Percentiles rank a stretch among this genome's conserved stretches.
Evolutionary conservation across 768 basidiomycete species (phyloP).

Genomic region (Strobilomyces echinocephalus): DNA sequence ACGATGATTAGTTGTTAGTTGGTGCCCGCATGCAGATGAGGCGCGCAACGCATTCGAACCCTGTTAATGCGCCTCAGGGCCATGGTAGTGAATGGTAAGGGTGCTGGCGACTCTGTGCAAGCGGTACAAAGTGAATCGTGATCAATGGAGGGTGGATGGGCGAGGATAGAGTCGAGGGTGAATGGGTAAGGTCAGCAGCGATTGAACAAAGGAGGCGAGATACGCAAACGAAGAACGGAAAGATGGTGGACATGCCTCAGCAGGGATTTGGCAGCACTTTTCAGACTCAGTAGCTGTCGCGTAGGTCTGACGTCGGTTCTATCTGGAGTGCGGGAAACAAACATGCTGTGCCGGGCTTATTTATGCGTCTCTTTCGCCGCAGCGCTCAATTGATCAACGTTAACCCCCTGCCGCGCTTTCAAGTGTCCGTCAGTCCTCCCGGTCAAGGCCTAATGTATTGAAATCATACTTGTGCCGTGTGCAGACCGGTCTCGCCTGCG

Average conservation of each 20-base stretch:
- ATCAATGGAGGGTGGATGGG: conserved; percentile 17
- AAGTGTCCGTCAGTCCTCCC: no score
- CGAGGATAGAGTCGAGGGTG: neutral
- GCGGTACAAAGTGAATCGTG: conserved; percentile 13
- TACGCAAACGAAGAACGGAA: conserved; percentile 8
- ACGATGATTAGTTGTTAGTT: neutral
- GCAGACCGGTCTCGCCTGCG: no score
- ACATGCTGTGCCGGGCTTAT: no score
- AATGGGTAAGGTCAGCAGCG: neutral
- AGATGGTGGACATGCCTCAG: conserved; percentile 33
- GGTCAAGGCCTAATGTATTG: no score
- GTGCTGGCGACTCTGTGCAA: conserved; percentile 15
- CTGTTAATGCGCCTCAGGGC: conserved; percentile 99
- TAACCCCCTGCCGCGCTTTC: no score
- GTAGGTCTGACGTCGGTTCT: no score
- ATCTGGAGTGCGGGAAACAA: no score
- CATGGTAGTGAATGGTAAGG: conserved; percentile 44
- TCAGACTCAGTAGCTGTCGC: no score
- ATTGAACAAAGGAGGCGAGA: neutral
- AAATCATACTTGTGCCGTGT: no score
- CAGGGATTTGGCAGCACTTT: no score
- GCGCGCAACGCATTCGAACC: conserved; percentile 40
- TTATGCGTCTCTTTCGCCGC: no score
- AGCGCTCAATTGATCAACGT: no score
- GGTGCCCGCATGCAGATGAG: conserved; percentile 4